Percentiles rank a stretch among this genome's conserved stretches.
Evolutionary conservation across 139 green algal species (phyloP).

Genomic region (Picochlorum sp.): DNA sequence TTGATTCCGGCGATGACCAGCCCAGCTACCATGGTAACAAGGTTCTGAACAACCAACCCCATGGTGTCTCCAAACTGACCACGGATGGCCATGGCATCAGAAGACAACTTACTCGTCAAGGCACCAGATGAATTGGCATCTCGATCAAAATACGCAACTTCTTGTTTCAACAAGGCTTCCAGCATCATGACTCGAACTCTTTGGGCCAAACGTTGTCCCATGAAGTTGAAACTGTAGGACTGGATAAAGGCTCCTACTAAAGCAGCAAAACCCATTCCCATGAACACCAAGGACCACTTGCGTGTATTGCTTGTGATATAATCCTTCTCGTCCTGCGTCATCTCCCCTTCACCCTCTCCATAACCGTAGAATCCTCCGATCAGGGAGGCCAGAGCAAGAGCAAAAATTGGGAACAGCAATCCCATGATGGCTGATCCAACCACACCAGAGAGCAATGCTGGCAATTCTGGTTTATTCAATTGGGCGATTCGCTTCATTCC

Average conservation of each 20-base stretch:
- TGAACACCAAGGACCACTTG: conserved; percentile 56
- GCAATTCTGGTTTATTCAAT: conserved; percentile 51
- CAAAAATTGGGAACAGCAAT: conserved; percentile 55
- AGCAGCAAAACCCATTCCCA: conserved; percentile 39
- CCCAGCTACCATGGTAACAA: conserved; percentile 39
- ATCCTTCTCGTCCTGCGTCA: conserved; percentile 16
- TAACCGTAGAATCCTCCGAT: conserved; percentile 34
- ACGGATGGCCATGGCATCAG: conserved; percentile 43
- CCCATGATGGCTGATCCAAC: conserved; percentile 34
- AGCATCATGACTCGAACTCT: conserved; percentile 59
- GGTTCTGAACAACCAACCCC: conserved; percentile 35
- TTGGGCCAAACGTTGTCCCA: conserved; percentile 46
- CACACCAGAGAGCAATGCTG: conserved; percentile 30
- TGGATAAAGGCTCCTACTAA: conserved; percentile 31
- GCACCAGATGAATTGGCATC: conserved; percentile 49
- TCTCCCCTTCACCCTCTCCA: neutral
- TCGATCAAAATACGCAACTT: conserved; percentile 43
- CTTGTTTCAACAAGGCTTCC: conserved; percentile 49
- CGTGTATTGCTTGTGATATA: neutral
- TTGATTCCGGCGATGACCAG: conserved; percentile 56
- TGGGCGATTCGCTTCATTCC: neutral
- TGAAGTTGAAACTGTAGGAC: conserved; percentile 39
- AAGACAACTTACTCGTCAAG: conserved; percentile 47
- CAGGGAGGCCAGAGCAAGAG: conserved; percentile 44
- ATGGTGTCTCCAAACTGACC: conserved; percentile 35